Base-by-base conservation (phyloP, 2,329 filamentous ascomycete species). In the Akanthomyces lecanii region DNA sequence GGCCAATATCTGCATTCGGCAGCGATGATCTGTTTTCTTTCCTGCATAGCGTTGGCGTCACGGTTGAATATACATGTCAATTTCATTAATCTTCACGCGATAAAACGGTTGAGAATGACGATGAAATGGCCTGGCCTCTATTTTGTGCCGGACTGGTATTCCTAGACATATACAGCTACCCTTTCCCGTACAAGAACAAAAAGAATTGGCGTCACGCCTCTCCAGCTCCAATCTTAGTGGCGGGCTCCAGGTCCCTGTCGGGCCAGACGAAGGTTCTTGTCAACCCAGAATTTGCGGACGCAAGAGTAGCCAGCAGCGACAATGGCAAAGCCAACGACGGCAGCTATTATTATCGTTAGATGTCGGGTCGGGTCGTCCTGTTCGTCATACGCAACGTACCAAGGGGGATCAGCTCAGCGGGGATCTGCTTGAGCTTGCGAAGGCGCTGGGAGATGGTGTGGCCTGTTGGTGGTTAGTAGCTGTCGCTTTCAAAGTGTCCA, bases 361-460 rank as follows among this genome's bases (percentile, higher is more conserved):
- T 55, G 18, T 54, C 10, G 25, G 5, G 3, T 59, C 51, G 38
- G 1, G 40, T 50, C 18, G 33, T 48, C 38, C 23, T 21, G 36
- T 25, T 36, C 42, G 25, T 33, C 25, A n/a, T 18, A 44, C 6
- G 36, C n/a, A 45, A 58, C 63, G 77, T 88, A 96, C 93, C 93
- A 71, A 99, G 89, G 74, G 95, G 95, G 71, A 93, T 87, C 85
- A 99, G 85, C 85, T 99, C 95, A 70, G 92, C 87, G 70, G 95
- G 95, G 74, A 98, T 89, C 80, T 88, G 88, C 85, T 90, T 93
- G 74, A 97, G 84, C 76, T 87, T 89, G 76, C 93, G 90, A 72
- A 99, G 84, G 76, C 94, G 91, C 83, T 98, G 95, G 69, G 94
- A 97, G 79, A 98, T 87, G 72, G 94, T 97, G 82, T 98, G 95